Conservation (phyloP, 1,284 basidiomycete species). For the Ustilago bromivora region DNA sequence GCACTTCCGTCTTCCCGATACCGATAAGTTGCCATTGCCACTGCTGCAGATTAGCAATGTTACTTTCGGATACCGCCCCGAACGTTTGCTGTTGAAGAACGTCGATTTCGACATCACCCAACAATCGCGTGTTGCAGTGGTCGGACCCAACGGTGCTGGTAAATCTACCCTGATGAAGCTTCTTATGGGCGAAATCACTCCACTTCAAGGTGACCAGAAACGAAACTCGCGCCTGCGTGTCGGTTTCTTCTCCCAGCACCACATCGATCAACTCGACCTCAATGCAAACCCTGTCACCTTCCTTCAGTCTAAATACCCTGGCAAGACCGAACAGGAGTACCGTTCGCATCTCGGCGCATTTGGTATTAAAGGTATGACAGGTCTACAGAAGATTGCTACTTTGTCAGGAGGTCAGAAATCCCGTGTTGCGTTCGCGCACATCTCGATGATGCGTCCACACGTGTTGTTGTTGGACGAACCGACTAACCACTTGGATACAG, state of each 20-base stretch:
- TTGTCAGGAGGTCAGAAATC: constrained; percentile 91
- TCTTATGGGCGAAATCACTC: constrained; percentile 88
- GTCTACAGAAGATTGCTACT: constrained; percentile 79
- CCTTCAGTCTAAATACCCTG: constrained; percentile 89
- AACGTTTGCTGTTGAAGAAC: constrained; percentile 82
- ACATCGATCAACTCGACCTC: constrained; percentile 90
- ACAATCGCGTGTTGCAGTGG: constrained; percentile 63
- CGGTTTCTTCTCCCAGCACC: constrained; percentile 79
- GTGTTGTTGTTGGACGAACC: constrained; percentile 97
- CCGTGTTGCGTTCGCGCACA: constrained; percentile 92
- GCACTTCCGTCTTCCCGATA: constrained; percentile 71
- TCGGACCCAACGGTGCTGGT: constrained; percentile 67
- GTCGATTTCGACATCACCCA: constrained; percentile 82
- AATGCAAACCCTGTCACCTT: constrained; percentile 90
- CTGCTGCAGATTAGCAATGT: constrained; percentile 93
- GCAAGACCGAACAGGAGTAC: constrained; percentile 96
- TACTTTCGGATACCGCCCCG: constrained; percentile 87
- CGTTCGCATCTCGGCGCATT: constrained; percentile 95
- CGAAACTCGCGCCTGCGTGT: constrained; percentile 87
- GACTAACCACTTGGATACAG: constrained; percentile 93
- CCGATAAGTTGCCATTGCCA: constrained; percentile 90
- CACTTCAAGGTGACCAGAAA: constrained; percentile 83
- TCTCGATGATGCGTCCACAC: constrained; percentile 91
- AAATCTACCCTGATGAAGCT: constrained; percentile 95
- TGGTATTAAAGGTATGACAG: constrained; percentile 96